Evolutionary conservation across 495 filamentous ascomycete genomes (phyloP).

Genomic region (Terfezia claveryi): DNA sequence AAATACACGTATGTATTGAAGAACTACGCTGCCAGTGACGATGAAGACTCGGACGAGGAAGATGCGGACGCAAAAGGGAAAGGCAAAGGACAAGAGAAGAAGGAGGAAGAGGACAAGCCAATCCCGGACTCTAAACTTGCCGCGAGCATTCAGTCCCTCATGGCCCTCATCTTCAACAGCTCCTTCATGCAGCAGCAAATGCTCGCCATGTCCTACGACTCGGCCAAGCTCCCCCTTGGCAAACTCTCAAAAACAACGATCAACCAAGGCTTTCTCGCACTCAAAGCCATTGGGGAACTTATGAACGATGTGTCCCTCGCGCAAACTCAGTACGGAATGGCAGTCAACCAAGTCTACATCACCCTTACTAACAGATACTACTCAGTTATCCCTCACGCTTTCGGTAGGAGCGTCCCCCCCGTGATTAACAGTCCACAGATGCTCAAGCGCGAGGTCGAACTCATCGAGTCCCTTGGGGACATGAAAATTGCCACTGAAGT

Average conservation of each 20-base stretch:
- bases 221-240: slow-evolving; percentile 55
- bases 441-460: slow-evolving; percentile 51
- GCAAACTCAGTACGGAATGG: slow-evolving; percentile 27
- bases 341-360: slow-evolving; percentile 26
- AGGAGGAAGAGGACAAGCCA: slow-evolving; percentile 17
- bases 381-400: slow-evolving; percentile 59
- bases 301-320: slow-evolving; percentile 25
- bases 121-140: slow-evolving; percentile 32
- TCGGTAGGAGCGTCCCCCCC: slow-evolving; percentile 51
- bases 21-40: slow-evolving; percentile 38
- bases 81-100: slow-evolving; percentile 10
- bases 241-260: slow-evolving; percentile 63
- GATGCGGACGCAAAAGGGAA: slow-evolving; percentile 16
- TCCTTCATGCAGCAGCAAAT: slow-evolving; percentile 26
- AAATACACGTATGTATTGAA: slow-evolving; percentile 61
- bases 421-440: slow-evolving; percentile 30
- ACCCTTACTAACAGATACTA: slow-evolving; percentile 53
- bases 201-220: slow-evolving; percentile 50
- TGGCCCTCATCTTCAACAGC: slow-evolving; percentile 62
- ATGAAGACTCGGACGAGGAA: slow-evolving; percentile 7
- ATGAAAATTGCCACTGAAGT: slow-evolving; percentile 67
- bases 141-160: slow-evolving; percentile 37
- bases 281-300: slow-evolving; percentile 51
- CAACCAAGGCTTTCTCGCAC: slow-evolving; percentile 40
- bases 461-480: slow-evolving; percentile 55